phyloP scores from a whole-genome alignment of 2,329 filamentous ascomycete species.

The Microcera coccophila region DNA sequence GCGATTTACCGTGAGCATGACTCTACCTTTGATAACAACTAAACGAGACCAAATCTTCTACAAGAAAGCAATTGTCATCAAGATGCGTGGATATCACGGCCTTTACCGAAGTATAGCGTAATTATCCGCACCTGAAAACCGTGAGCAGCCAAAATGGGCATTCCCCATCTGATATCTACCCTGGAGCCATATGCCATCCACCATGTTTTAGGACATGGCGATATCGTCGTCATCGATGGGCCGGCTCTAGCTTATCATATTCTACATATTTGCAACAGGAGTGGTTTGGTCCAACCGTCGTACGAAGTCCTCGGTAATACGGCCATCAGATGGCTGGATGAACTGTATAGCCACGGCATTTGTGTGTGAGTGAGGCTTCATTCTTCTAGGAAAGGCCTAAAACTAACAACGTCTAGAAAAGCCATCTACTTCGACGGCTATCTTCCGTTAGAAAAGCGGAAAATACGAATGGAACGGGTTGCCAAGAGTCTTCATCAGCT shows the following conservation, averaged over 20 bases:
- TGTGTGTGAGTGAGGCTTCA: slow-evolving; percentile 60
- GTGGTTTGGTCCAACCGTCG: slow-evolving; percentile 53
- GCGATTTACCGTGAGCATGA: too few relatives aligned
- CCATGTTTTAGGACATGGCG: slow-evolving; percentile 38
- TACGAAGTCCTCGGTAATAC: slow-evolving; percentile 61
- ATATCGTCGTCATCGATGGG: slow-evolving; percentile 64
- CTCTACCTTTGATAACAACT: too few relatives aligned
- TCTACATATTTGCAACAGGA: slow-evolving; percentile 52
- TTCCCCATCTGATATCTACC: slow-evolving; percentile 52
- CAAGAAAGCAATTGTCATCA: too few relatives aligned
- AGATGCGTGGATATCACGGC: too few relatives aligned
- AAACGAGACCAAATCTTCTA: too few relatives aligned
- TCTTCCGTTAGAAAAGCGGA: slow-evolving; percentile 64
- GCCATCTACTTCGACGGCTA: slow-evolving; percentile 84
- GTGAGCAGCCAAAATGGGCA: slow-evolving; percentile 55
- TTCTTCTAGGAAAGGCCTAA: not conserved
- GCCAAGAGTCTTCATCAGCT: slow-evolving; percentile 55
- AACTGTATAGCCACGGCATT: slow-evolving; percentile 52
- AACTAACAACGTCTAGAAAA: slow-evolving; percentile 30
- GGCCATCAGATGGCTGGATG: slow-evolving; percentile 59
- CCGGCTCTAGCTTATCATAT: slow-evolving; percentile 74
- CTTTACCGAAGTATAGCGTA: too few relatives aligned
- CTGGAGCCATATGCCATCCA: slow-evolving; percentile 50
- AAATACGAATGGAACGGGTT: slow-evolving; percentile 58
- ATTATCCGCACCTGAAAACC: too few relatives aligned